Evolutionary conservation across 2,329 filamentous ascomycete species (phyloP), one percentile per base, ranked within the genome.

Genomic region (Pseudocercospora eumusae): DNA sequence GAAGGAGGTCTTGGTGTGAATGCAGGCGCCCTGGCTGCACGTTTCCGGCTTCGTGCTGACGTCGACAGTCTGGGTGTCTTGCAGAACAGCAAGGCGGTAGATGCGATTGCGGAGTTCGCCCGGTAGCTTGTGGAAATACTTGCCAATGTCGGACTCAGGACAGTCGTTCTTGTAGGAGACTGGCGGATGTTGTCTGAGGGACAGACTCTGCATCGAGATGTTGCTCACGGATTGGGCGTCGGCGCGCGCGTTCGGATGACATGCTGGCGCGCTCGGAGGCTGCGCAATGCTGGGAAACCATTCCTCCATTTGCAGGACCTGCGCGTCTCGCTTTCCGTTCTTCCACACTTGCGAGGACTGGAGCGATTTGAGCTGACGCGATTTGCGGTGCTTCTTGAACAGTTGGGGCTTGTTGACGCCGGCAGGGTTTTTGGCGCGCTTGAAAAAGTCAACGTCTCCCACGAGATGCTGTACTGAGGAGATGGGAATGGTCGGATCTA

Each of bases 31-130:
- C 4, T 40, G 31, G 7, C 54, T 57, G 53, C 70, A 71, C 42
- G 64, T 60, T 11, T 47, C 18, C 10, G 55, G 54, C 45, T 59
- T n/a, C 15, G 66, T 58, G n/a, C 57, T 49, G 61, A 69, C 42
- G 44, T 59, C 57, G 44, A 69, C 64, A 7, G 56, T 56, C 18
- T 63, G 47, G 13, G 62, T 55, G 4, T 57, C 47, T n/a, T 65
- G 56, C 15, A 66, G 20, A 11, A 69, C 58, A 1, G 64, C 65
- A 23, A 67, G 36, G 44, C 68, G 69, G 60, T 71, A 72, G 57
- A 72, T 70, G 40, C 54, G 33, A 56, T 72, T 72, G 23, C 69
- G 59, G 13, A 71, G 27, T 53, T 71, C 69, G 21, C 68, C 69
- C 7, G 70, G 68, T 10, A 72, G 67, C 57, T 64, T 67, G 31